Evolutionary conservation across 306 rosid genomes (phyloP).

Genomic region (Vigna angularis): DNA sequence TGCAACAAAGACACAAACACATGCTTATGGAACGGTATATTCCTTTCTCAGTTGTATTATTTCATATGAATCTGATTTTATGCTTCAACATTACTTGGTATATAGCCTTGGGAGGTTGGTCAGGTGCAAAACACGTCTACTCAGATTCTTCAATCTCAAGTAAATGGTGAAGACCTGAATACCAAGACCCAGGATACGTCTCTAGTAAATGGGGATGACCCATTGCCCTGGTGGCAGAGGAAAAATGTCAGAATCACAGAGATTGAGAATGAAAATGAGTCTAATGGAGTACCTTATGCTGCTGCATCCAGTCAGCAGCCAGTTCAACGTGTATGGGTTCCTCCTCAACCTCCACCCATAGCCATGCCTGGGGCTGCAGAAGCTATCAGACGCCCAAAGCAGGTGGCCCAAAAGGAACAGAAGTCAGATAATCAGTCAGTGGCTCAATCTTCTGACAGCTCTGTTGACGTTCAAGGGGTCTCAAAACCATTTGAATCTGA

Average conservation of each 20-base stretch:
- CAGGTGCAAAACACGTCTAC: conserved; percentile 64
- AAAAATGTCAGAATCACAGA: conserved; percentile 73
- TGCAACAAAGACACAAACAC: not conserved
- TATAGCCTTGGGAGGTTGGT: conserved; percentile 83
- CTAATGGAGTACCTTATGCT: conserved; percentile 54
- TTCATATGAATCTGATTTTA: conserved; percentile 40
- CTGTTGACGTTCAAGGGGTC: conserved; percentile 58
- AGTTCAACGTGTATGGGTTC: conserved; percentile 79
- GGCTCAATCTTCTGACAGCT: conserved; percentile 53
- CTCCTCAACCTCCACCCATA: conserved; percentile 95
- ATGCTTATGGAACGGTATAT: not conserved
- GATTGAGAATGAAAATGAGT: conserved; percentile 61
- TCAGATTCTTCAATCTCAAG: conserved; percentile 60
- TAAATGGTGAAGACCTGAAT: conserved; percentile 52
- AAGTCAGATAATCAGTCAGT: conserved; percentile 53
- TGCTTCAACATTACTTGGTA: conserved; percentile 45
- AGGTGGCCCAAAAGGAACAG: conserved; percentile 63
- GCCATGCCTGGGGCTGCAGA: conserved; percentile 89
- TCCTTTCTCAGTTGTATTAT: conserved; percentile 30
- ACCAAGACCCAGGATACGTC: conserved; percentile 53
- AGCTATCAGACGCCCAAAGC: conserved; percentile 90
- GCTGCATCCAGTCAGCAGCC: conserved; percentile 58
- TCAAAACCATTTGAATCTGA: conserved; percentile 65
- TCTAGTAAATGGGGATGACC: conserved; percentile 57
- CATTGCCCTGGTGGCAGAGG: conserved; percentile 78